Evolutionary conservation across 2,329 filamentous ascomycete genomes (phyloP).

Genomic region (Orbilia ellipsospora): DNA sequence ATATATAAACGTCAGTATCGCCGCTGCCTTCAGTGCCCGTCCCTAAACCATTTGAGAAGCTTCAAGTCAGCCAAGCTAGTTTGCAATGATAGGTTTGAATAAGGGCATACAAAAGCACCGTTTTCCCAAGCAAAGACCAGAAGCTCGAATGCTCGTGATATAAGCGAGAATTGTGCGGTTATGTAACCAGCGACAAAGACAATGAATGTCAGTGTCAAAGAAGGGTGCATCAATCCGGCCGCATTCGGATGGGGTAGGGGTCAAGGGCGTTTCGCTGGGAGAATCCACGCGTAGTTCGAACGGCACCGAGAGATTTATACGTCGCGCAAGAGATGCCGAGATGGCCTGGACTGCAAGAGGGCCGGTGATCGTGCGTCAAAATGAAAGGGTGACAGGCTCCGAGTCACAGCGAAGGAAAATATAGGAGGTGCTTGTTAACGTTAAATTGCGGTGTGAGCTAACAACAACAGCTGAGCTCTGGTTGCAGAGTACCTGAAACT

Average conservation of each 20-base stretch:
- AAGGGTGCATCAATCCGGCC: constrained; percentile 52
- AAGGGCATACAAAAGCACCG: constrained; percentile 84
- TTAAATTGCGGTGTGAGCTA: background rate
- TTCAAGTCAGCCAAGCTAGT: background rate
- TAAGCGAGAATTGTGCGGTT: constrained; percentile 98
- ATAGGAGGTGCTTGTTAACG: constrained; percentile 14
- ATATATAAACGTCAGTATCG: constrained; percentile 84
- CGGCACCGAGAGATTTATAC: background rate
- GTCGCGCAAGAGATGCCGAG: background rate
- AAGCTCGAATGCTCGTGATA: constrained; percentile 95
- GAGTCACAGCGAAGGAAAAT: background rate
- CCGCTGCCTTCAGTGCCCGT: constrained; percentile 85
- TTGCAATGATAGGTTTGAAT: background rate
- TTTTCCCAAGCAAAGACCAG: constrained; percentile 98
- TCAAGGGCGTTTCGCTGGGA: background rate
- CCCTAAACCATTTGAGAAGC: constrained; percentile 67
- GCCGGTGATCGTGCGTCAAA: background rate
- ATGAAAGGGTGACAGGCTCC: too few species aligned
- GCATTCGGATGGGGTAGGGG: constrained; percentile 37
- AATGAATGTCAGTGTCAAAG: constrained; percentile 57
- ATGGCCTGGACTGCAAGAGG: background rate
- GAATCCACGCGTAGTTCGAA: background rate
- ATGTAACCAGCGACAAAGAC: constrained; percentile 99
- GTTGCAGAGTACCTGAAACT: background rate
- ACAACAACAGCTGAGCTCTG: background rate